phyloP scores from a whole-genome alignment of 768 basidiomycete species.

The Hygrocybe coccinea region DNA sequence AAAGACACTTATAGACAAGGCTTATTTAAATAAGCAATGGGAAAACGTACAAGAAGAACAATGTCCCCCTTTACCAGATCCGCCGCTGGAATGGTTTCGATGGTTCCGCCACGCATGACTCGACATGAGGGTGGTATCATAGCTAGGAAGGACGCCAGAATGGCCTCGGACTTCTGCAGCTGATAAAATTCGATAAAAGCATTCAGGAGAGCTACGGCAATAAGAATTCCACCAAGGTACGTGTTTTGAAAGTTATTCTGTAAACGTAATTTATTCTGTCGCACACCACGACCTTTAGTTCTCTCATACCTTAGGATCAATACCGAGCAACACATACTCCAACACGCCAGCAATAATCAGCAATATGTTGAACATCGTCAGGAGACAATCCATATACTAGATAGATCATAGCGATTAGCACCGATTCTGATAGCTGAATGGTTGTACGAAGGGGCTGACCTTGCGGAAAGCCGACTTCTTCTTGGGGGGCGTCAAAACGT shows the following conservation, averaged over 20 bases:
- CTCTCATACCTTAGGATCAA: conserved; percentile 49
- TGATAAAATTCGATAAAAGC: conserved; percentile 69
- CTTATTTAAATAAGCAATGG: background rate
- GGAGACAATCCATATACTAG: conserved; percentile 60
- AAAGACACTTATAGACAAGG: conserved; percentile 2
- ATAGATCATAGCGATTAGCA: background rate
- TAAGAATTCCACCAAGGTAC: conserved; percentile 66
- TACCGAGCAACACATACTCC: conserved; percentile 60
- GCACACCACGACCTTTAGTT: background rate
- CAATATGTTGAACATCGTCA: conserved; percentile 63
- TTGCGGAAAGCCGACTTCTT: conserved; percentile 62
- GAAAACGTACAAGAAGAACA: conserved; percentile 48
- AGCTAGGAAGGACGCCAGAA: conserved; percentile 65
- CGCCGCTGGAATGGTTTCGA: conserved; percentile 53
- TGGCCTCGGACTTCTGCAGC: conserved; percentile 69
- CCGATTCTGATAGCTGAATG: background rate
- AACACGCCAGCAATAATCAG: conserved; percentile 62
- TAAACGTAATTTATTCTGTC: background rate
- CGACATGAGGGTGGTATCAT: conserved; percentile 70
- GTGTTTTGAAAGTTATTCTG: conserved; percentile 60
- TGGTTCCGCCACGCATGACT: conserved; percentile 54
- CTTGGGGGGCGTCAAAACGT: conserved; percentile 61
- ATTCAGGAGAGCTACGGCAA: conserved; percentile 63
- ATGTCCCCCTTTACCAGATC: conserved; percentile 64
- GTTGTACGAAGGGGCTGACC: conserved; percentile 31